Base-by-base conservation (phyloP, 805 yeast species). In the Nakazawaea peltata region DNA sequence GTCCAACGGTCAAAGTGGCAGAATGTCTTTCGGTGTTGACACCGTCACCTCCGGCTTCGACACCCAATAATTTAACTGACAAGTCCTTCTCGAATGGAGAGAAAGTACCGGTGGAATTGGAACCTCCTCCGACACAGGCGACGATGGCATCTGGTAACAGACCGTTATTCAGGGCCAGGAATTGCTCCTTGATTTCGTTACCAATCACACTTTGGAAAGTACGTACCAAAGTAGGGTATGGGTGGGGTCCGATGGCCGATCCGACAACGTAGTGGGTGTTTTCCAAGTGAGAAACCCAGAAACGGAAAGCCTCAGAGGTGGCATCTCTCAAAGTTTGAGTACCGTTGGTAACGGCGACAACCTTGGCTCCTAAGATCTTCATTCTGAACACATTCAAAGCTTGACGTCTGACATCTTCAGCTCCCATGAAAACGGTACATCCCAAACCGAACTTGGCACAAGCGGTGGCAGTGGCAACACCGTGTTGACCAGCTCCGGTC, bases 71-170 rank as follows among this genome's bases (percentile, higher is more conserved):
- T 53, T 74, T 75, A 30, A 92, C 99, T 7, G 73, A 64, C 12
- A 55, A 45, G 55, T 87, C 96, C 13, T 84, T 66, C 55, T 86
- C 94, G 54, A 92, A 92, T 36, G 97, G 97, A 16, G 86, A 78
- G 61, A 92, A 92, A 74, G 90, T 77, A 57, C 99, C 99, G 22
- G 94, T 77, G 34, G 95, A 81, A 70, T 92, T 92, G 14, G 96
- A 86, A 37, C 99, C 99, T 53, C 99, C 99, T 51, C 99, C 99
- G 33, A 92, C 98, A 70, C 99, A 92, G 2, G 99, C 99, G 43
- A 92, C 96, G 28, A 92, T 77, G 14, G 88, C 86, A 51, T 92
- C 84, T 32, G 98, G 98, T 44, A 92, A 69, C 50, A 75, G 79
- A 27, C 95, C 95, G 42, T 74, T 64, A 57, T 84, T 86, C 47